Evolutionary conservation across 2,329 filamentous ascomycete species (phyloP), one percentile per base, ranked within the genome.

Genomic region (Pyrenophora teres): DNA sequence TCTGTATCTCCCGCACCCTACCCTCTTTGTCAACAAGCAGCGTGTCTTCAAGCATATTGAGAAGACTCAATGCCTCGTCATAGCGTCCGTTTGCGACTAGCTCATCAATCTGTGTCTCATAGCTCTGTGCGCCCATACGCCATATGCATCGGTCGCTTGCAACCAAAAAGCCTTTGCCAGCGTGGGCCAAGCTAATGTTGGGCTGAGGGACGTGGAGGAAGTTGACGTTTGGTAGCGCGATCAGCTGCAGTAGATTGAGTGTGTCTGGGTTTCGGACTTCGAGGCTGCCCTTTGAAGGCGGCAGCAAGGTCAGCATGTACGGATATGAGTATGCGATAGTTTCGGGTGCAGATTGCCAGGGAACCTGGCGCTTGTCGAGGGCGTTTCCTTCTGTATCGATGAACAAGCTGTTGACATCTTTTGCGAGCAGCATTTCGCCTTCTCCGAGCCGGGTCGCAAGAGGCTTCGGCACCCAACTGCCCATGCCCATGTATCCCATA

Each of bases 401-500:
- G 71, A 99, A 99, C 45, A 97, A 78, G 1, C 92, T 96, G 71
- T 97, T 96, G 65, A 97, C 91, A 64, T 99, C 94, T 73, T 96
- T 96, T n/a, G 93, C 91, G n/a, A 99, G 81, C 52, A 99, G 77
- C 70, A 97, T 84, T 74, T 97, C 85, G 4, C 90, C 89, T 58
- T 95, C 89, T 2, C 85, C 84, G 10, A 99, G 80, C 62, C 88
- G 88, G 5, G 92, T 87, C 5, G 90, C 90, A 64, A 99, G 81
- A 6, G 94, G 95, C 67, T 90, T 95, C 1, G 94, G 93, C 49
- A 93, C 90, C 78, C 92, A 94, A 36, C 90, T 89, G 42, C 90
- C 92, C 70, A 97, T 87, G 1, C 93, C 93, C 83, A 97, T 96
- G 69, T 97, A 97, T 38, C 92, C 92, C 91, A 97, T 97, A 40